These are phyloP conservation scores for Favolaschia claudopus DNA, from an alignment of 768 basidiomycete genomes.

Conservation along the genomic window DNA sequence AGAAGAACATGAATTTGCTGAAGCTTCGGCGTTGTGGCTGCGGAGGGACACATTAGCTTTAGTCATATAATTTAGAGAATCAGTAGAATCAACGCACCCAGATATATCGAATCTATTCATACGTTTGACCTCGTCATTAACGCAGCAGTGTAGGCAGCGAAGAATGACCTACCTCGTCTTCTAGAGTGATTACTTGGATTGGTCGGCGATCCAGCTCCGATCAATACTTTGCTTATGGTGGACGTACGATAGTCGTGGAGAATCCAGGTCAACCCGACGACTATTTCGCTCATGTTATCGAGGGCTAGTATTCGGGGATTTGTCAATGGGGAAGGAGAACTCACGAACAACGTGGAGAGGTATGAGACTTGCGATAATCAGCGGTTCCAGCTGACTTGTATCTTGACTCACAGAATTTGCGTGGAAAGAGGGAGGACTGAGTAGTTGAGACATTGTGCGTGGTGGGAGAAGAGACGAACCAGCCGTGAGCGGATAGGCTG, in stretches of 20 bases:
- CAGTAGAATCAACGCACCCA: constrained; percentile 40
- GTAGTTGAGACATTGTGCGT: no score
- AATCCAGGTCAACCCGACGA: constrained; percentile 45
- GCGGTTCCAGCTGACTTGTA: constrained; percentile 2
- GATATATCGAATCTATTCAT: constrained; percentile 42
- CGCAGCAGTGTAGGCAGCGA: background rate
- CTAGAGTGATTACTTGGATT: constrained; percentile 39
- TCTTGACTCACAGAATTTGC: no score
- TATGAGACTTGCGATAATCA: constrained; percentile 26
- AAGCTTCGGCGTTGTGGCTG: constrained; percentile 45
- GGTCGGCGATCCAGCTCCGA: background rate
- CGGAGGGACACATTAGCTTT: background rate
- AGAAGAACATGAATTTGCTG: constrained; percentile 50
- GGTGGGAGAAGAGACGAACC: no score
- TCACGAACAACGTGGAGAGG: constrained; percentile 30
- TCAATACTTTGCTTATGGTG: background rate
- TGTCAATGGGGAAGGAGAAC: background rate
- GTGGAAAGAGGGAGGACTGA: no score
- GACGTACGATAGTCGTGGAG: constrained; percentile 45
- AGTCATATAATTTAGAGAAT: no score
- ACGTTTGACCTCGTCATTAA: no score
- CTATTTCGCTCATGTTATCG: constrained; percentile 28
- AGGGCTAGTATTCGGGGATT: no score
- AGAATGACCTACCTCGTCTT: constrained; percentile 38
- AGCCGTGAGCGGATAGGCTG: no score